Percentiles rank a stretch among this genome's conserved stretches.
Conservation (phyloP, 2,329 filamentous ascomycete genomes). For the Exophiala phaeomuriformis region DNA sequence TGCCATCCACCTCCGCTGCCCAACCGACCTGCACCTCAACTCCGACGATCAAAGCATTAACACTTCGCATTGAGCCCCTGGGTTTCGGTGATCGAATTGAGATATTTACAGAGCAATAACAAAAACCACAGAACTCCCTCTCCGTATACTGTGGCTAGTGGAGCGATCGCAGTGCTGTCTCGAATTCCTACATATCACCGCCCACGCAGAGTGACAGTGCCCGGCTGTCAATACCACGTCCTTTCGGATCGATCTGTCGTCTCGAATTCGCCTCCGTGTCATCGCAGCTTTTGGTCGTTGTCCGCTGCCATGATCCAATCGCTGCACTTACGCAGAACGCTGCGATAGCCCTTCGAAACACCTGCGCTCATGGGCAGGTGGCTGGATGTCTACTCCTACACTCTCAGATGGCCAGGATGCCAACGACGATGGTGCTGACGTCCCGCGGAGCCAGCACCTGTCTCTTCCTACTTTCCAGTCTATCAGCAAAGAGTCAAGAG, state of each 20-base stretch:
- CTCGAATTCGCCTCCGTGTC: not conserved
- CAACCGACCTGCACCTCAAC: not conserved
- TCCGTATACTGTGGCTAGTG: no score
- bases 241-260: not conserved
- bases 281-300: not conserved
- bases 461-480: conserved; percentile 21
- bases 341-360: conserved; percentile 18
- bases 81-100: no score
- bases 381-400: conserved; percentile 21
- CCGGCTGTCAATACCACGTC: not conserved
- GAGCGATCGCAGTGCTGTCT: no score
- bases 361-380: conserved; percentile 23
- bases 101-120: no score
- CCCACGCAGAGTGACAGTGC: no score
- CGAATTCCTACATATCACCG: no score
- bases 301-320: conserved; percentile 15
- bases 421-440: conserved; percentile 7
- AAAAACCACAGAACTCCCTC: no score
- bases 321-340: conserved; percentile 13
- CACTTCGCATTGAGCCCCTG: no score
- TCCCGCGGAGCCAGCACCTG: conserved; percentile 4
- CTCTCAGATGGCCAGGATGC: conserved; percentile 14
- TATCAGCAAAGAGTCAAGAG: conserved; percentile 12
- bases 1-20: not conserved
- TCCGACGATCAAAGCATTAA: no score